Evolutionary conservation across 208 protist genomes (phyloP), one percentile per base, ranked within the genome.

Genomic region (Naegleria lovaniensis): DNA sequence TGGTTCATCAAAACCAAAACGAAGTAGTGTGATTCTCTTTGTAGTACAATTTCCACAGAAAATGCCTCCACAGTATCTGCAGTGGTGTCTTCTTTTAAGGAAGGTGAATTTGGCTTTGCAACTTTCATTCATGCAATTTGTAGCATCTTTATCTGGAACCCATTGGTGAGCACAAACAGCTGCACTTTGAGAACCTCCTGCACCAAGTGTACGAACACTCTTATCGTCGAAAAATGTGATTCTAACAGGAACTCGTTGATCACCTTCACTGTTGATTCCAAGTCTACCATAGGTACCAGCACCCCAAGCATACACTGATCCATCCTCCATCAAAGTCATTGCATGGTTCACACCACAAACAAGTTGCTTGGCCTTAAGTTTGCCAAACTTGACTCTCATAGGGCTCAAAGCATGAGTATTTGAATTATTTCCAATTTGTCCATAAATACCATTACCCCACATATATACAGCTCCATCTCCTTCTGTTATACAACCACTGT

Each of bases 61-160:
- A 19, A 88, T 58, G 39, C 84, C 84, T 39, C 84, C 84, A 88
- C 84, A 88, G 22, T 88, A 58, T 58, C 84, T 51, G 41, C 84
- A 88, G 36, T 88, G 84, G 36, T 88, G 84, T 88, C 84, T 88
- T 88, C 84, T 52, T 36, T 15, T 88, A 22, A 88, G 22, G n/a
- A 88, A 88, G 9, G 84, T 88, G 55, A 88, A 88, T 58, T 33
- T 38, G 3, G 19, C 6, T 19, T 88, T 88, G n/a, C 84, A 88
- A 67, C 55, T 67, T 48, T 48, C 43, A 13, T 87, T 16, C 84
- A 88, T 88, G 38, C 84, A 88, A 36, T 51, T n/a, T 0, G 15
- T n/a, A 19, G 25, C 39, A 58, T 88, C 84, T 16, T 88, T 88
- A 38, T 88, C 84, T 22, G 84, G 84, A n/a, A 88, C 84, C 84